phyloP scores from a whole-genome alignment of 768 basidiomycete genomes.

The Candolleomyces aberdarensis region DNA sequence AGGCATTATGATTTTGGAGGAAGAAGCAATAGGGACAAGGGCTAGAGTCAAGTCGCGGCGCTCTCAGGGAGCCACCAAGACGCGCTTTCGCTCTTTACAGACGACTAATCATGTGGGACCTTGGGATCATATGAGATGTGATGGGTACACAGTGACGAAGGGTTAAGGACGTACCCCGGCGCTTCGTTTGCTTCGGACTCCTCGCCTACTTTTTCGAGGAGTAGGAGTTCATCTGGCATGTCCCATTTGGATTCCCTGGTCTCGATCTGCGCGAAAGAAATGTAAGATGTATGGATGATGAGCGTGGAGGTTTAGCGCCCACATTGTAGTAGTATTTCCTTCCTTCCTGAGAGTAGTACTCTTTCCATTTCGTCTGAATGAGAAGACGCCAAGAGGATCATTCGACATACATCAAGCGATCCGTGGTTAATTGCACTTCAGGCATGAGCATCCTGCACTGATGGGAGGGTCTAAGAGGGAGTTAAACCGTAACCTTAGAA shows the following conservation, averaged over 20 bases:
- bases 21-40: neutral
- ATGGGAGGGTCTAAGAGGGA: no score
- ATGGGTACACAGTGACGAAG: no score
- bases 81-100: neutral
- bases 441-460: no score
- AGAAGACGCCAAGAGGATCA: slow-evolving; percentile 61
- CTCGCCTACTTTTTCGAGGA: slow-evolving; percentile 84
- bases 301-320: slow-evolving; percentile 15
- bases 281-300: slow-evolving; percentile 1
- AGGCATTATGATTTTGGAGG: slow-evolving; percentile 25
- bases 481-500: no score
- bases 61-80: neutral
- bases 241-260: slow-evolving; percentile 97
- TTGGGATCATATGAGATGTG: no score
- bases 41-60: neutral
- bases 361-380: slow-evolving; percentile 90
- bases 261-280: slow-evolving; percentile 50
- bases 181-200: slow-evolving; percentile 46
- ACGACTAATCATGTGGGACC: no score
- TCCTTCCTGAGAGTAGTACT: slow-evolving; percentile 91
- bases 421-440: no score
- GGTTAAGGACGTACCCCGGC: slow-evolving; percentile 12
- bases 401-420: slow-evolving; percentile 8
- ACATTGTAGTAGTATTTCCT: slow-evolving; percentile 92
- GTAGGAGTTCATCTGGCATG: slow-evolving; percentile 89